These are phyloP conservation scores for Euphorbia peplus DNA, from an alignment of 345 rosid species.

Conservation along the genomic window DNA sequence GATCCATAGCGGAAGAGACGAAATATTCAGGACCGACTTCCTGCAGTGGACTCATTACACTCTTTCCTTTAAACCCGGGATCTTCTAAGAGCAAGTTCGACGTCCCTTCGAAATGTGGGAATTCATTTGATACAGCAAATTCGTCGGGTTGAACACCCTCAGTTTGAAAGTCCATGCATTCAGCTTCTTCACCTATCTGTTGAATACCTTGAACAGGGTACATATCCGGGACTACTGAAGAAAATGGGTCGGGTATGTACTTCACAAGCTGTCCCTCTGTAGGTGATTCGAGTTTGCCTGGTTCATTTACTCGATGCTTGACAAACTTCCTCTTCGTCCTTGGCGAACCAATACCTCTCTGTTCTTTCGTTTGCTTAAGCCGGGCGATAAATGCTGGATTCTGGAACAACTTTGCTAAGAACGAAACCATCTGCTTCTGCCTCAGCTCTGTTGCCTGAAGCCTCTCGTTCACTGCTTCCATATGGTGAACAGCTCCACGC, in stretches of 20 bases:
- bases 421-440: constrained; percentile 30
- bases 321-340: constrained; percentile 61
- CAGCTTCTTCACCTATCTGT: constrained; percentile 29
- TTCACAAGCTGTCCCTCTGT: constrained; percentile 43
- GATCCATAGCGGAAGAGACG: constrained; percentile 50
- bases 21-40: constrained; percentile 43
- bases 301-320: constrained; percentile 46
- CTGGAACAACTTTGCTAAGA: constrained; percentile 26
- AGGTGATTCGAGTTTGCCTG: constrained; percentile 32
- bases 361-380: constrained; percentile 22
- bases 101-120: constrained; percentile 27
- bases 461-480: constrained; percentile 23
- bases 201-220: constrained; percentile 26
- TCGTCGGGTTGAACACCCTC: constrained; percentile 24
- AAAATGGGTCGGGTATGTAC: constrained; percentile 35
- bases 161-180: constrained; percentile 29
- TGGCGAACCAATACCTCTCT: constrained; percentile 37
- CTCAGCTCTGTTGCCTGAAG: constrained; percentile 29
- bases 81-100: constrained; percentile 31
- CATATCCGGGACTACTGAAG: constrained; percentile 23
- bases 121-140: constrained; percentile 15
- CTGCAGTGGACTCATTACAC: constrained; percentile 34
- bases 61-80: constrained; percentile 42
- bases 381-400: constrained; percentile 26
- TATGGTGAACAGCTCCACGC: constrained; percentile 18